Evolutionary conservation across 179 eudicot genomes (phyloP), one percentile per base, ranked within the genome.

Genomic region (Vitellaria paradoxa): DNA sequence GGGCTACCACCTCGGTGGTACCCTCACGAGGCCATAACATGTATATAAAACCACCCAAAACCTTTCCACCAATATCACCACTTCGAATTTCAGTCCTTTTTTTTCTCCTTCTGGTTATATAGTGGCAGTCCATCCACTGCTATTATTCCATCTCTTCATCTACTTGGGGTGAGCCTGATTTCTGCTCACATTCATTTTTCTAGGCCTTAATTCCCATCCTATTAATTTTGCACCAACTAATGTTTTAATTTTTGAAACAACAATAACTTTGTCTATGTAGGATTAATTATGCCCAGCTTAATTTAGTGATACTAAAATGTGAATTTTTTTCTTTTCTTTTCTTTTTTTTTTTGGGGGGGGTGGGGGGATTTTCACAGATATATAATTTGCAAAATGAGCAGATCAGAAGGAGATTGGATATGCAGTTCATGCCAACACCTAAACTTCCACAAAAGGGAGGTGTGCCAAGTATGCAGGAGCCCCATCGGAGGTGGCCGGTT

Each of bases 351-450:
- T 30, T 30, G 1, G 37, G 37, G 37, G 1, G 37, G 2, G 37
- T 30, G 1, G 37, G 37, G 37, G 1, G 37, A 30, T 1, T 30
- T 52, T 30, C 55, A 45, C 61, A 45, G 74, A 65, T 64, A 49
- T 9, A 77, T 18, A 30, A 30, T 30, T 30, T 30, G 64, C 59
- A 77, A 71, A 70, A 93, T 93, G 97, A 93, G 87, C 85, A 83
- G 90, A 13, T 21, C 47, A 79, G 85, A 81, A 83, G 97, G 98
- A 84, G 98, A 94, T 76, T 94, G 98, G 97, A 88, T 90, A 83
- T 94, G 97, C 82, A 85, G 91, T 72, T 82, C 91, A 78, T 94
- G 97, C 91, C 92, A 85, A 65, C 92, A 92, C 84, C 66, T 92
- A 79, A 94, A 94, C 83, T 94, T 94, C 87, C 91, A 91, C 82